These are phyloP conservation scores for Striga asiatica DNA, from an alignment of 257 asterid species.

Conservation along the genomic window DNA sequence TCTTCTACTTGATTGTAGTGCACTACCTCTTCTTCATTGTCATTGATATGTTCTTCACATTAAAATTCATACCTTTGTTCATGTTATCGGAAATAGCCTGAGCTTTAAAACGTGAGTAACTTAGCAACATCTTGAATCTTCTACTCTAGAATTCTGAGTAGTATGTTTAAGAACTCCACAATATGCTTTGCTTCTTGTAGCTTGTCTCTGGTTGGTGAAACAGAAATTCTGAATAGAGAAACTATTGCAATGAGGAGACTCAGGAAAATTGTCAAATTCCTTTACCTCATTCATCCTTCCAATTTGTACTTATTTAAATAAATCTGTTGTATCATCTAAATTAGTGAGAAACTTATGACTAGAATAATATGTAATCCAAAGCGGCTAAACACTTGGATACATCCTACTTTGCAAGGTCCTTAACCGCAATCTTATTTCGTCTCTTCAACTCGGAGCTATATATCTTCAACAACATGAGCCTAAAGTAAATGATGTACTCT, in stretches of 20 bases:
- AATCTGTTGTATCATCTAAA: neutral
- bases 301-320: neutral
- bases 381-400: neutral
- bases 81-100: neutral
- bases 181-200: neutral
- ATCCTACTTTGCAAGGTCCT: neutral
- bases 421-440: neutral
- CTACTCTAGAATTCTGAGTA: neutral
- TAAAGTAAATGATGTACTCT: neutral
- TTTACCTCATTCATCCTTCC: neutral
- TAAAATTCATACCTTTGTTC: neutral
- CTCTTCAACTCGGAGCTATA: neutral
- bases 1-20: neutral
- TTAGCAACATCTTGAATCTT: neutral
- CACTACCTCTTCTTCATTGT: neutral
- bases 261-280: constrained; percentile 3
- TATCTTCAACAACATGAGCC: constrained; percentile 1
- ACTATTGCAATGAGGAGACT: neutral
- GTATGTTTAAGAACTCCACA: neutral
- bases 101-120: neutral
- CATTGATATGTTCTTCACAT: neutral
- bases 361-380: neutral
- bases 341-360: neutral
- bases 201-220: neutral
- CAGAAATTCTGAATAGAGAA: neutral